phyloP scores from a whole-genome alignment of 2,329 filamentous ascomycete species.

The Curvularia sp. region DNA sequence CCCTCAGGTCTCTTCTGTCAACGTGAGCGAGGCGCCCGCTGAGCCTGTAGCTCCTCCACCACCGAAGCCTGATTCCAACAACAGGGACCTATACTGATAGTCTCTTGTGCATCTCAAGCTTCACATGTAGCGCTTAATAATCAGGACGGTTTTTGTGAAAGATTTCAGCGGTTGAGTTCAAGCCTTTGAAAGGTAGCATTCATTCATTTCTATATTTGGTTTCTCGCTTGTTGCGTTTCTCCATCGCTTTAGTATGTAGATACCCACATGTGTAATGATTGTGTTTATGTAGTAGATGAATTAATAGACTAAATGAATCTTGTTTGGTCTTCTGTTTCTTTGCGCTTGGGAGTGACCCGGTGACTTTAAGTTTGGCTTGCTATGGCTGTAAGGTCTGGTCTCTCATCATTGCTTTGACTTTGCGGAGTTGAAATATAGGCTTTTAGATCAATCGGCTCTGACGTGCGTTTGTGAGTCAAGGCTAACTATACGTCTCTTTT shows the following conservation, averaged over 20 bases:
- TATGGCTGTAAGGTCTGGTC: too few species aligned
- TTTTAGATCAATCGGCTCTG: too few species aligned
- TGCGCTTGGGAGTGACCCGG: neutral
- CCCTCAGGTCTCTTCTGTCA: constrained; percentile 6
- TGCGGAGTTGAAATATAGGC: too few species aligned
- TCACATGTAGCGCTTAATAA: neutral
- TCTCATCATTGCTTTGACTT: too few species aligned
- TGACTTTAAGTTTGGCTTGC: neutral
- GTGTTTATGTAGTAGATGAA: neutral
- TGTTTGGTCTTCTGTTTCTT: neutral
- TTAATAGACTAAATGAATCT: neutral
- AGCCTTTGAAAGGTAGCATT: neutral
- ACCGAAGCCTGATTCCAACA: constrained; percentile 23
- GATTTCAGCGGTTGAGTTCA: neutral
- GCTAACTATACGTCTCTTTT: too few species aligned
- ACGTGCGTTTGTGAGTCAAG: too few species aligned
- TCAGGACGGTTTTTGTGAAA: neutral
- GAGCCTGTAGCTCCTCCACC: constrained; percentile 11
- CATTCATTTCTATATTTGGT: neutral
- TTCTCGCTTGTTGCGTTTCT: neutral
- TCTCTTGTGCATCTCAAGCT: too few species aligned
- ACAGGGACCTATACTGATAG: constrained; percentile 30
- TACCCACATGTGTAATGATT: neutral
- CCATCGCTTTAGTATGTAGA: neutral
- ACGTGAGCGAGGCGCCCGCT: constrained; percentile 8